phyloP scores from a whole-genome alignment of 164 flowering plant genomes.

The Liriodendron chinense region DNA sequence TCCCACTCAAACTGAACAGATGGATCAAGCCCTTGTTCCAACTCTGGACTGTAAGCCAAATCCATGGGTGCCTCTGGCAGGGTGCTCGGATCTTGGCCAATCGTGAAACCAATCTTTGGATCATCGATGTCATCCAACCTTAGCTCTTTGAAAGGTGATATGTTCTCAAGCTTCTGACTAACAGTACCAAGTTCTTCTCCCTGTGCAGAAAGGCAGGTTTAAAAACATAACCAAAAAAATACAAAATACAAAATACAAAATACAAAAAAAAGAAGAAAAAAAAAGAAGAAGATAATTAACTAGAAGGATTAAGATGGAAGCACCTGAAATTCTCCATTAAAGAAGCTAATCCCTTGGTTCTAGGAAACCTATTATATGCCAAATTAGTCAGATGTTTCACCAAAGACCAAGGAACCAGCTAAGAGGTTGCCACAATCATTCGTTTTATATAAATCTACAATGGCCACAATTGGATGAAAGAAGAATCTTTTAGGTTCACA shows the following conservation, averaged over 20 bases:
- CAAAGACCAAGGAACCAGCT: not conserved
- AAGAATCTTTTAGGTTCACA: not conserved
- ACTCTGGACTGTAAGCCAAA: slow-evolving; percentile 29
- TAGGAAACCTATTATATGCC: no score
- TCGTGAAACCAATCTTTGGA: slow-evolving; percentile 30
- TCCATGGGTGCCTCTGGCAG: slow-evolving; percentile 33
- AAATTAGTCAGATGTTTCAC: not conserved
- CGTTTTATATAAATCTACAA: not conserved
- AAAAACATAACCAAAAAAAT: not conserved
- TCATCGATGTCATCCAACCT: slow-evolving; percentile 55
- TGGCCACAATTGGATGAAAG: not conserved
- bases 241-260: no score
- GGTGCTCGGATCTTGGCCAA: slow-evolving; percentile 30
- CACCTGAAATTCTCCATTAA: not conserved
- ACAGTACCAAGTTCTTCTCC: slow-evolving; percentile 23
- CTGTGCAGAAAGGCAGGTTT: slow-evolving; percentile 17
- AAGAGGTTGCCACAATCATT: not conserved
- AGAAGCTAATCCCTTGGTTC: not conserved
- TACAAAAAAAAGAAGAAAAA: no score
- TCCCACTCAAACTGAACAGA: slow-evolving; percentile 41
- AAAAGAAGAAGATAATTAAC: no score
- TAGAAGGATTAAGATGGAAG: not conserved
- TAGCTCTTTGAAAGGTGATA: slow-evolving; percentile 46
- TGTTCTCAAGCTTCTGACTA: slow-evolving; percentile 36
- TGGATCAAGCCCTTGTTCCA: slow-evolving; percentile 33